Evolutionary conservation across 495 filamentous ascomycete genomes (phyloP), one percentile per base, ranked within the genome.

Genomic region (Penicillium bovifimosum): DNA sequence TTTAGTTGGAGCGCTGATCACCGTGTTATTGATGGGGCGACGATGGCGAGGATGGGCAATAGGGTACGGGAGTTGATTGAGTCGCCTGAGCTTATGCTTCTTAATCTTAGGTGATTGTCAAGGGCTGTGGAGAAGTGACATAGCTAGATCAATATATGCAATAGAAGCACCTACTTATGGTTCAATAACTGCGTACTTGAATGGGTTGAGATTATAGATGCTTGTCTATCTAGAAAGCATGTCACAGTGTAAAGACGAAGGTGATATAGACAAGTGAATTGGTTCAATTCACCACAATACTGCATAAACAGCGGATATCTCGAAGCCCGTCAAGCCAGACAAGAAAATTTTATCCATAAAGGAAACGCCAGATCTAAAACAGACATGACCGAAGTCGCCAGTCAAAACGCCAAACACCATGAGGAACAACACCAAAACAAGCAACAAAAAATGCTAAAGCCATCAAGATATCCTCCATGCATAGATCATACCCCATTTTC

Each of bases 1-100:
- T 92, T 97, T 58, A 96, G 90, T 63, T 99, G 91, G 91, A 92
- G 90, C 63, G 95, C 92, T 16, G 95, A 99, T 69, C 95, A 99
- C 72, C 76, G 95, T 5, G 84, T 97, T 44, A 82, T 97, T 40
- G 95, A 99, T 72, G 95, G 95, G 5, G 93, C 91, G 28, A 95
- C 87, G 26, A 86, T 96, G 82, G 95, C 95, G 8, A 74, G 90
- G 39, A 91, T 91, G 72, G 91, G 90, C 1, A 88, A 88, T 54
- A 77, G 80, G 54, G 86, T 97, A 32, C 81, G 80, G 53, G 73
- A 76, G 27, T 84, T 86, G 35, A 76, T 96, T 43, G 92, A 97
- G 71, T 82, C 87, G 55, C 86, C 91, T 2, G 91, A 87, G 68
- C 75, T 78, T 42, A 93, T 97, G 90, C 71, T 96, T 41, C 77